Evolutionary conservation across 306 rosid genomes (phyloP).

Genomic region (Vigna mungo): DNA sequence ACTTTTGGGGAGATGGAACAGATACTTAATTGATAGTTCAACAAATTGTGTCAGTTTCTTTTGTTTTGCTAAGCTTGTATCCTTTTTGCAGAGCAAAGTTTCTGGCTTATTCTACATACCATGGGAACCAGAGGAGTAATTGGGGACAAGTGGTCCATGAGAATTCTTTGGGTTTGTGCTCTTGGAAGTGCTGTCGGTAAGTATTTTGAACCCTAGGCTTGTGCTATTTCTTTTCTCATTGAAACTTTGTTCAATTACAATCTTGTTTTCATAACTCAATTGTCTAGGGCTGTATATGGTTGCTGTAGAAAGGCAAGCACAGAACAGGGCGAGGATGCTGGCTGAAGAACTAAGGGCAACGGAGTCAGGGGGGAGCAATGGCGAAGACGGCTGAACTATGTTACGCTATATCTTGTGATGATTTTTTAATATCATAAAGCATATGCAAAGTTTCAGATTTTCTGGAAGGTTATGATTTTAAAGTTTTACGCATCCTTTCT

Average conservation of each 20-base stretch:
- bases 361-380: constrained; percentile 43
- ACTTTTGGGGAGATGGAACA: too few species aligned
- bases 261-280: constrained; percentile 22
- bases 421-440: not conserved
- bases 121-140: constrained; percentile 60
- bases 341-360: constrained; percentile 53
- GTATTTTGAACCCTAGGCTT: constrained; percentile 25
- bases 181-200: constrained; percentile 57
- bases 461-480: constrained; percentile 15
- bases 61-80: constrained; percentile 24
- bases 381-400: constrained; percentile 30
- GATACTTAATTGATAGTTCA: not conserved
- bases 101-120: constrained; percentile 28
- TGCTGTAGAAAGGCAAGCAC: constrained; percentile 53
- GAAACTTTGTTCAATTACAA: not conserved
- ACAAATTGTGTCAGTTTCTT: constrained; percentile 5
- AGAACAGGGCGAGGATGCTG: constrained; percentile 55
- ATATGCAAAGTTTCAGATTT: constrained; percentile 31
- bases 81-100: constrained; percentile 33
- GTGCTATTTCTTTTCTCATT: not conserved
- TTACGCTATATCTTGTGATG: constrained; percentile 19
- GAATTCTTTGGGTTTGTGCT: constrained; percentile 62
- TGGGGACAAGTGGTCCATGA: constrained; percentile 61
- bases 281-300: constrained; percentile 58
- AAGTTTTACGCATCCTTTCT: constrained; percentile 22